These are phyloP conservation scores for Amphirosellinia nigrospora DNA, from an alignment of 495 filamentous ascomycete species.

Conservation along the genomic window DNA sequence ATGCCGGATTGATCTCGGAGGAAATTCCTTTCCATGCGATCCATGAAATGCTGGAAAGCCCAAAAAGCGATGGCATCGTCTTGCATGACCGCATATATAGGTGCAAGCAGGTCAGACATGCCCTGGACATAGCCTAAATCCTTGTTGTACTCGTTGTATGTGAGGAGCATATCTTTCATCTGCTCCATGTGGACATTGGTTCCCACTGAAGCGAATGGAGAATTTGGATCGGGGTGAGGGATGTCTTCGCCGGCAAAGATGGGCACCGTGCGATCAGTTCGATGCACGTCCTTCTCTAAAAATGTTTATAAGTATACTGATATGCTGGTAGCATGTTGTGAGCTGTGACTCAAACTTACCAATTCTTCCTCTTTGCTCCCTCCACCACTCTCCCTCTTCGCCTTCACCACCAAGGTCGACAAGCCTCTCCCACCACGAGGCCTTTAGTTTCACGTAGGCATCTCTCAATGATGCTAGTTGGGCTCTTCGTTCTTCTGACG, in stretches of 20 bases:
- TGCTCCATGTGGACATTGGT: slow-evolving; percentile 98
- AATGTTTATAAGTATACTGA: slow-evolving; percentile 41
- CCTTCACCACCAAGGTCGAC: slow-evolving; percentile 76
- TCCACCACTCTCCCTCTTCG: slow-evolving; percentile 90
- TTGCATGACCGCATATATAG: slow-evolving; percentile 95
- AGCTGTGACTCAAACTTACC: slow-evolving; percentile 62
- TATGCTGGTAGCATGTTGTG: neutral
- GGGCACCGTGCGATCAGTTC: slow-evolving; percentile 90
- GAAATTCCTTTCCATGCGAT: slow-evolving; percentile 97
- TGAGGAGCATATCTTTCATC: slow-evolving; percentile 98
- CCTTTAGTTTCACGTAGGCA: slow-evolving; percentile 92
- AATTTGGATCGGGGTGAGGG: slow-evolving; percentile 96
- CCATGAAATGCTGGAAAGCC: slow-evolving; percentile 96
- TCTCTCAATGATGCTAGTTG: slow-evolving; percentile 85
- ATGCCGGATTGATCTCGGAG: slow-evolving; percentile 95
- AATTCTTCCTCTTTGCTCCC: slow-evolving; percentile 90
- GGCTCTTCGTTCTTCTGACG: slow-evolving; percentile 76
- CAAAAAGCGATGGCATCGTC: slow-evolving; percentile 97
- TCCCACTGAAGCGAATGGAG: slow-evolving; percentile 86
- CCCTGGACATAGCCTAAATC: slow-evolving; percentile 96
- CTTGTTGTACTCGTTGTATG: slow-evolving; percentile 96
- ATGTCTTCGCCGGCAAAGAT: slow-evolving; percentile 97
- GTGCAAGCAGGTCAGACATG: slow-evolving; percentile 96
- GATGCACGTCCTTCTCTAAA: slow-evolving; percentile 96
- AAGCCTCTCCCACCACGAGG: slow-evolving; percentile 94